Base-by-base conservation (phyloP, 2,329 filamentous ascomycete genomes). In the Aspergillus ustus region DNA sequence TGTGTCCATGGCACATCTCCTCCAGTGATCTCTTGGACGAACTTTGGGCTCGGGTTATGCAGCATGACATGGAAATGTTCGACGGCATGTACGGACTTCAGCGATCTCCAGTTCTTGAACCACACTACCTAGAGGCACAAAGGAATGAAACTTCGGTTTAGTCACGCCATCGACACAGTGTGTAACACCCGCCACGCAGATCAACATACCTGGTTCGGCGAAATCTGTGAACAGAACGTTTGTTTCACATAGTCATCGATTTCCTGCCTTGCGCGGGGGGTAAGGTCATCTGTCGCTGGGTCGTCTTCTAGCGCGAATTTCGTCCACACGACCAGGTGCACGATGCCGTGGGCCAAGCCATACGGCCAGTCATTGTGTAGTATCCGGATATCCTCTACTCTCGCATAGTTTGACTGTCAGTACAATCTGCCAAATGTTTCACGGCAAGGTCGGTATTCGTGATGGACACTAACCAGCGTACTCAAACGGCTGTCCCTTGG, bases 61-160 rank as follows among this genome's bases (percentile, higher is more conserved):
- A 97, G 81, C 92, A 97, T 93, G 72, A 97, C 89, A 76, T 98
- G 94, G 72, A 98, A 95, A 75, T 98, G 94, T 81, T 97, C 93
- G 11, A 98, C 87, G 0, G 91, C 87, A 69, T 92, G 87, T 29
- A 98, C 87, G 25, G 90, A 95, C 80, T 97, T 97, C 67, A 97
- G 80, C 17, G 85, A 86, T 57, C 83, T 85, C 92, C 93, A 97
- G 72, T 98, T 98, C 81, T 91, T 96, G 80, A 97, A 97, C 92
- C 93, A 98, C 63, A 93, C 74, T 49, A 91, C 86, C 81, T 84
- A 74, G 73, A 76, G 57, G 76, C 25, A 52, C 65, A 57, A 67
- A 60, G 5, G 52, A n/a, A 20, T 1, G 34, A 31, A 37, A 22
- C 11, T n/a, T 49, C 48, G 53, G 58, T 28, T 56, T 20, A 22